Percentiles rank a stretch among this genome's conserved stretches.
Evolutionary conservation across 1,139 yeast species (phyloP).

Genomic region (Kluyveromyces sp.): DNA sequence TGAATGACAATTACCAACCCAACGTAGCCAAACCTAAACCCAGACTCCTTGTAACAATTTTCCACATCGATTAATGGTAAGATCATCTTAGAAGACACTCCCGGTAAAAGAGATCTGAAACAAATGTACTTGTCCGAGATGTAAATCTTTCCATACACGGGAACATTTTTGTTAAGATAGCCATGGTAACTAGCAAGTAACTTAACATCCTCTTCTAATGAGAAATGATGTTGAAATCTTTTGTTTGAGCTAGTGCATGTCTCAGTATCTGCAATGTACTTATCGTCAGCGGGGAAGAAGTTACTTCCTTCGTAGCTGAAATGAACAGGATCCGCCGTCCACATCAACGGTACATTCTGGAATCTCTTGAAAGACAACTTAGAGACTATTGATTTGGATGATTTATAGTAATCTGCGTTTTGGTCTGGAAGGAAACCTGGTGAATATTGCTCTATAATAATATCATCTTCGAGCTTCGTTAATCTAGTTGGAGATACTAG

Average conservation of each 20-base stretch:
- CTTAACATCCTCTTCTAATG: slow-evolving; percentile 45
- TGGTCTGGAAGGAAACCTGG: background rate
- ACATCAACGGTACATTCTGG: slow-evolving; percentile 34
- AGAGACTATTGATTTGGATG: slow-evolving; percentile 2
- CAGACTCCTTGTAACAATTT: slow-evolving; percentile 56
- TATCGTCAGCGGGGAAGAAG: slow-evolving; percentile 38
- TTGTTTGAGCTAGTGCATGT: slow-evolving; percentile 42
- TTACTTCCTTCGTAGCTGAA: slow-evolving; percentile 36
- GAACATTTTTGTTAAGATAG: slow-evolving; percentile 63
- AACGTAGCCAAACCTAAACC: slow-evolving; percentile 58
- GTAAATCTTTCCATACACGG: slow-evolving; percentile 77
- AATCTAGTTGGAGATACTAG: slow-evolving; percentile 4
- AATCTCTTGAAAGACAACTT: slow-evolving; percentile 1
- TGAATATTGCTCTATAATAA: slow-evolving; percentile 11
- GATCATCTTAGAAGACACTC: slow-evolving; percentile 75
- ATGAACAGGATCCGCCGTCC: slow-evolving; percentile 61
- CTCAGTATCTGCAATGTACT: slow-evolving; percentile 40
- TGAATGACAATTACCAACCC: slow-evolving; percentile 62
- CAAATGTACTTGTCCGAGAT: slow-evolving; percentile 62
- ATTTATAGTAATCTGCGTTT: background rate
- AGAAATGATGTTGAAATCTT: slow-evolving; percentile 60
- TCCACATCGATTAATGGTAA: slow-evolving; percentile 70
- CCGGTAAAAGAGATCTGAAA: slow-evolving; percentile 74
- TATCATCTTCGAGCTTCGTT: slow-evolving; percentile 14
- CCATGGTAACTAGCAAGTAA: slow-evolving; percentile 66